Base-by-base conservation (phyloP, 805 yeast species). In the Wickerhamiella alocasiicola region DNA sequence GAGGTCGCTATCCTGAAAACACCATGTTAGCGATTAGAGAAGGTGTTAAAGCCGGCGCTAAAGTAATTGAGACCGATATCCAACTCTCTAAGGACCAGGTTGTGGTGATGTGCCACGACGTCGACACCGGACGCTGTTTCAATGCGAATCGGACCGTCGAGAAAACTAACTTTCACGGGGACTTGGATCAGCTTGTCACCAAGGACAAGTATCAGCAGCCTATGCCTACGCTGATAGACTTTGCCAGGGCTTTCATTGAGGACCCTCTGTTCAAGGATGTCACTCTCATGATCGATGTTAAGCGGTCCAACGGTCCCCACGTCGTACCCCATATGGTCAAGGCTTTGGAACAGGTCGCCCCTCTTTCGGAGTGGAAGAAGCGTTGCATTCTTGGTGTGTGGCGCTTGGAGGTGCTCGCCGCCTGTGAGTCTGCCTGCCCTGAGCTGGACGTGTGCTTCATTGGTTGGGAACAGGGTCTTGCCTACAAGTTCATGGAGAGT, bases 31-130 rank as follows among this genome's bases (percentile, higher is more conserved):
- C 74, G 0, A 67, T 70, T 49, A 54, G 66, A 12, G 67, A 65
- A 19, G 74, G 74, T 1, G 54, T 64, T n/a, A 66, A 62, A 13
- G 67, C 63, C 11, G 69, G 68, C 6, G 65, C 64, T 7, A 64
- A 59, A 35, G 62, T 66, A 18, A 61, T 74, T 16, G 79, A 73
- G 52, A 68, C 75, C 7, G 81, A 74, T 50, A 55, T 74, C 23
- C 79, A 73, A 50, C 61, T 72, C 45, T 61, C 76, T 1, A 49
- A 52, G 3, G 81, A 74, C 49, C 71, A 71, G n/a, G 61, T 61
- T 4, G 66, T 73, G 2, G 72, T 74, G 15, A 60, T 74, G 36
- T 68, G 69, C 46, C 81, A 74, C 48, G 80, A 74, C 44, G 57
- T 66, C 3, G 56, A 53, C 36, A 65, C 78, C 0, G 68, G 66